Evolutionary conservation across 495 filamentous ascomycete genomes (phyloP).

Genomic region (Penicillium parvum): DNA sequence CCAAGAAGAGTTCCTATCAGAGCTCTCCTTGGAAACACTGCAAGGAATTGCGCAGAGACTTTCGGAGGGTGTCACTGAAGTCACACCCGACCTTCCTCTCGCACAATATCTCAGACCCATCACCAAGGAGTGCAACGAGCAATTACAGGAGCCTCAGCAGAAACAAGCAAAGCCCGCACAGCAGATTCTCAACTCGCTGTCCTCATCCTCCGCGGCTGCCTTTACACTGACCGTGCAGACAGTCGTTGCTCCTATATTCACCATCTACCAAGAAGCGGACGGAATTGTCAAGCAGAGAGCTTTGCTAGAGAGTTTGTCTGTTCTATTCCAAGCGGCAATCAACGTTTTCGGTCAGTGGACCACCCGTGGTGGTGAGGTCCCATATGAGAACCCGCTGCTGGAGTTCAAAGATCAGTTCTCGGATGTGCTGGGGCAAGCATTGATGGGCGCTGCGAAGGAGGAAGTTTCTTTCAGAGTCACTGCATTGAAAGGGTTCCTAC

Average conservation of each 20-base stretch:
- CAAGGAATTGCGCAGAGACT: slow-evolving; percentile 54
- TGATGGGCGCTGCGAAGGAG: slow-evolving; percentile 57
- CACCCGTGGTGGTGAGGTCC: slow-evolving; percentile 29
- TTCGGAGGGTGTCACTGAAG: slow-evolving; percentile 46
- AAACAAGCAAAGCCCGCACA: slow-evolving; percentile 69
- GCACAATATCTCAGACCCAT: slow-evolving; percentile 60
- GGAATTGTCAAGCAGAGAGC: slow-evolving; percentile 64
- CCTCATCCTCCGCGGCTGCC: slow-evolving; percentile 50
- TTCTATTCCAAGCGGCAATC: slow-evolving; percentile 54
- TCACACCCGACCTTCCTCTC: slow-evolving; percentile 49
- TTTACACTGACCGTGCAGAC: slow-evolving; percentile 52
- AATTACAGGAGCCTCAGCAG: slow-evolving; percentile 69
- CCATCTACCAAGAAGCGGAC: slow-evolving; percentile 60
- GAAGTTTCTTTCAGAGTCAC: slow-evolving; percentile 63
- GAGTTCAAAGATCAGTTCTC: slow-evolving; percentile 60
- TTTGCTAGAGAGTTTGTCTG: slow-evolving; percentile 58
- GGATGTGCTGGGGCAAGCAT: slow-evolving; percentile 54
- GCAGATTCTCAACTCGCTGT: slow-evolving; percentile 55
- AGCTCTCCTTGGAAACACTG: slow-evolving; percentile 53
- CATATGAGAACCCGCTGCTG: slow-evolving; percentile 47
- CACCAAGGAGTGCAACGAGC: slow-evolving; percentile 66
- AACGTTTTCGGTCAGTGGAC: slow-evolving; percentile 56
- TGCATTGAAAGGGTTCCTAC: slow-evolving; percentile 55
- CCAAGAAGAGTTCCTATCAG: slow-evolving; percentile 66
- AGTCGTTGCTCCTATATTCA: slow-evolving; percentile 56